Conservation (phyloP, 225 moss, liverwort and hornwort genomes). For the Straminergon stramineum region DNA sequence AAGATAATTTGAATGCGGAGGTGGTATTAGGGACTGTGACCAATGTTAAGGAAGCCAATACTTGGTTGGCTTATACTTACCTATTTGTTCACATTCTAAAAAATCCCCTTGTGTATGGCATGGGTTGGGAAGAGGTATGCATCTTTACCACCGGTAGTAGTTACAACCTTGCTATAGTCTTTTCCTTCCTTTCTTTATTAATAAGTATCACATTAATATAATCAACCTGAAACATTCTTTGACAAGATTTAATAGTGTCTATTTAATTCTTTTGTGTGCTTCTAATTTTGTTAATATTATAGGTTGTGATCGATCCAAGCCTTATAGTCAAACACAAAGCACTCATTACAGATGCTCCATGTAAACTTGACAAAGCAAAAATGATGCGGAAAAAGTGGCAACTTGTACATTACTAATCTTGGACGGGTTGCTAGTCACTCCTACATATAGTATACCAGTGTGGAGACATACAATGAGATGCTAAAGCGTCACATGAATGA, state of each 20-base stretch:
- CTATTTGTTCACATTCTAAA: constrained; percentile 90
- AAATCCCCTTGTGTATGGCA: constrained; percentile 99
- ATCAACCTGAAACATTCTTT: not conserved
- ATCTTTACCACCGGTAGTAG: not conserved
- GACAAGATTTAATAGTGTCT: not conserved
- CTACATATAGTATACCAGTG: constrained; percentile 97
- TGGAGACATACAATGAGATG: constrained; percentile 99
- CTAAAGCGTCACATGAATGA: constrained; percentile 98
- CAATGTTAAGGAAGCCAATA: constrained; percentile 85
- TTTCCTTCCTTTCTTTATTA: not conserved
- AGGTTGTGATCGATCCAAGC: constrained; percentile 86
- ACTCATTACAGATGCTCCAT: constrained; percentile 84
- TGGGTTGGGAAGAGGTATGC: constrained; percentile 96
- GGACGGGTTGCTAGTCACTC: constrained; percentile 98
- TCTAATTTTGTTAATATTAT: constrained; percentile 1
- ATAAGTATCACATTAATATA: not conserved
- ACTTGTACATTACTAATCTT: constrained; percentile 87
- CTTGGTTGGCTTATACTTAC: constrained; percentile 98
- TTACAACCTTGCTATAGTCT: not conserved
- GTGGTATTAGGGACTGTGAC: constrained; percentile 95
- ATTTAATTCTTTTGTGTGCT: not conserved
- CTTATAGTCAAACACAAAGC: constrained; percentile 78
- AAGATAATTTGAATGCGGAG: constrained; percentile 97
- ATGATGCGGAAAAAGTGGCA: constrained; percentile 98
- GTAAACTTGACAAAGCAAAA: constrained; percentile 91